Evolutionary conservation across 2,329 filamentous ascomycete species (phyloP), one percentile per base, ranked within the genome.

Genomic region (Colletotrichum endophyticum): DNA sequence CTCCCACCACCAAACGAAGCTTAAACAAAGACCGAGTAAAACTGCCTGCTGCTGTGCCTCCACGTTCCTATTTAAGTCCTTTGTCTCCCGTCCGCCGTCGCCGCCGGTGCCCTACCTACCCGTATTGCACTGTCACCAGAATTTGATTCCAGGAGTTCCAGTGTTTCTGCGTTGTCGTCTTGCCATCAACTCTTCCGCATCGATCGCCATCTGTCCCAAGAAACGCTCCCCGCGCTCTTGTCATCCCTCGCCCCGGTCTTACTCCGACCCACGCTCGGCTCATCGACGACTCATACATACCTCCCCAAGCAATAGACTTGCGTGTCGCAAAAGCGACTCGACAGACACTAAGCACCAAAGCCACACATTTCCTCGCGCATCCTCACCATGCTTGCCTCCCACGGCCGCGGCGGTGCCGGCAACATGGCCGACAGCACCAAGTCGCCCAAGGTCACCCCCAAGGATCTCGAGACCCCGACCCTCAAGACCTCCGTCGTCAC

Each of bases 401-500:
- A 95, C 81, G 95, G 95, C 80, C 94, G 95, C 78, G 95, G 95
- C 82, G 95, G 95, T 82, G 95, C 94, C 78, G 94, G 94, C 82
- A 95, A 95, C 87, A 94, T 95, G 83, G 89, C 90, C 82, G 88
- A 91, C 79, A 84, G 87, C 74, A 83, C 87, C 78, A 85, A 88
- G 78, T 87, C 88, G 16, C 84, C 85, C 57, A 84, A 85, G 76
- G 80, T 92, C 61, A 85, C 88, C 34, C 87, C 92, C 67, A 86
- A 91, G 78, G 94, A 96, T 81, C 92, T 98, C 78, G 88, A 93
- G 81, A 98, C 96, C 2, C 96, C 96, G 1, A 94, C 92, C 15
- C 91, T 99, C 83, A 98, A 98, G 87, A 91, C 91, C 63, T 87
- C 94, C n/a, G 89, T 95, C 79, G 96, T 96, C 82, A 98, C 96